Percentiles rank a stretch among this genome's conserved stretches.
These are phyloP conservation scores for Euphorbia celastroides DNA, from an alignment of 441 rosid species.

Conservation along the genomic window DNA sequence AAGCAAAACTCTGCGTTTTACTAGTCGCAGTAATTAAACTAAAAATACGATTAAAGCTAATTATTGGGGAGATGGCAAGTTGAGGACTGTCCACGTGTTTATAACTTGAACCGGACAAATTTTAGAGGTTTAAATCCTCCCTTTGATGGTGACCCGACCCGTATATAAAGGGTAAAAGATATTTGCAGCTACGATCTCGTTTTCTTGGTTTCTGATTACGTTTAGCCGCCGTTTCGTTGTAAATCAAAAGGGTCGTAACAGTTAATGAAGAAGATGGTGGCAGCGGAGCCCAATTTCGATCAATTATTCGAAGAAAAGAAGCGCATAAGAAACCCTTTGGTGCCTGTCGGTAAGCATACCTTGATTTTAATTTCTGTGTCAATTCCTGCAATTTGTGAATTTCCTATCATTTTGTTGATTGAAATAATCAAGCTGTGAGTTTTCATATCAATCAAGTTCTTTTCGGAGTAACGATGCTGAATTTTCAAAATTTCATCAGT, in stretches of 20 bases:
- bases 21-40: too few species aligned
- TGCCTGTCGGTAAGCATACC: slow-evolving; percentile 59
- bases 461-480: background rate
- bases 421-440: background rate
- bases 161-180: background rate
- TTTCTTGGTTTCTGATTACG: background rate
- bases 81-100: too few species aligned
- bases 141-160: background rate
- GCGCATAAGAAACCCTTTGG: slow-evolving; percentile 74
- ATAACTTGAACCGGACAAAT: too few species aligned
- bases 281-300: slow-evolving; percentile 54
- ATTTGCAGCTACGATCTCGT: background rate
- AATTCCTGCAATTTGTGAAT: background rate
- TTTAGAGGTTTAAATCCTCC: too few species aligned
- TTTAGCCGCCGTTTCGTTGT: too few species aligned
- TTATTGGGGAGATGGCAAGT: too few species aligned
- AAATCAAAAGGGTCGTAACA: too few species aligned
- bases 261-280: slow-evolving; percentile 36
- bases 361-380: background rate
- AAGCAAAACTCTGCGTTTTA: too few species aligned
- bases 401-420: background rate
- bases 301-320: slow-evolving; percentile 64
- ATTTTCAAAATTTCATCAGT: background rate
- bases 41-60: too few species aligned
- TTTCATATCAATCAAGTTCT: background rate